Evolutionary conservation across 768 basidiomycete genomes (phyloP).

Genomic region (Pleurotus eryngii): DNA sequence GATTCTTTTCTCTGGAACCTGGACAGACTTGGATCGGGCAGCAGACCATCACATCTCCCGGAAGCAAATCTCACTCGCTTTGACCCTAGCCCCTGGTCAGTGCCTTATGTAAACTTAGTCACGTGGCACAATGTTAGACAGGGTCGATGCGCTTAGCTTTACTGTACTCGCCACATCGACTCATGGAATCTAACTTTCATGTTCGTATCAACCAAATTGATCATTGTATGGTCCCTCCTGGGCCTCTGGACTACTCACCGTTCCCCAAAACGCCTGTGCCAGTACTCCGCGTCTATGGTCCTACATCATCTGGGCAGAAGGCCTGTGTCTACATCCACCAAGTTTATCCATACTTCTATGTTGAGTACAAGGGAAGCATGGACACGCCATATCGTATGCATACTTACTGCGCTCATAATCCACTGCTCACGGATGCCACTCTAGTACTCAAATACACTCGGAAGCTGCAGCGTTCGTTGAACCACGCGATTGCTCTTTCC

Average conservation of each 20-base stretch:
- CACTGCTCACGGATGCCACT: slow-evolving; percentile 1
- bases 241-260: slow-evolving; percentile 58
- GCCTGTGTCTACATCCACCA: slow-evolving; percentile 91
- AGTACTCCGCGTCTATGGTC: slow-evolving; percentile 82
- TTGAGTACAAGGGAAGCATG: slow-evolving; percentile 74
- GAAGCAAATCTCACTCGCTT: slow-evolving; percentile 22
- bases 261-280: slow-evolving; percentile 61
- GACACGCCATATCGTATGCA: slow-evolving; percentile 57
- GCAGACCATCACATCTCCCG: slow-evolving; percentile 55
- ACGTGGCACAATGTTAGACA: too few relatives aligned
- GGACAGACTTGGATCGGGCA: slow-evolving; percentile 76
- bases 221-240: slow-evolving; percentile 53
- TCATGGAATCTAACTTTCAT: slow-evolving; percentile 24
- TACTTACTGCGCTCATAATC: neutral
- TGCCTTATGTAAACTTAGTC: too few relatives aligned
- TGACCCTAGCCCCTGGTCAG: slow-evolving; percentile 17
- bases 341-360: slow-evolving; percentile 90
- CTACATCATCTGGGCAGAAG: slow-evolving; percentile 71
- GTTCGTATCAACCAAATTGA: slow-evolving; percentile 62
- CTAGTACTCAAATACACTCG: slow-evolving; percentile 74
- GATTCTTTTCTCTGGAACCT: slow-evolving; percentile 59
- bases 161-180: too few relatives aligned
- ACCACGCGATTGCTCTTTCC: slow-evolving; percentile 82
- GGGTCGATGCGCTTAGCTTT: too few relatives aligned
- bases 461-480: slow-evolving; percentile 70